A percentile compares a stretch with the other conserved stretches of the same genome.
phyloP scores from a whole-genome alignment of 1,284 basidiomycete species.

The Puccinia coronata region DNA sequence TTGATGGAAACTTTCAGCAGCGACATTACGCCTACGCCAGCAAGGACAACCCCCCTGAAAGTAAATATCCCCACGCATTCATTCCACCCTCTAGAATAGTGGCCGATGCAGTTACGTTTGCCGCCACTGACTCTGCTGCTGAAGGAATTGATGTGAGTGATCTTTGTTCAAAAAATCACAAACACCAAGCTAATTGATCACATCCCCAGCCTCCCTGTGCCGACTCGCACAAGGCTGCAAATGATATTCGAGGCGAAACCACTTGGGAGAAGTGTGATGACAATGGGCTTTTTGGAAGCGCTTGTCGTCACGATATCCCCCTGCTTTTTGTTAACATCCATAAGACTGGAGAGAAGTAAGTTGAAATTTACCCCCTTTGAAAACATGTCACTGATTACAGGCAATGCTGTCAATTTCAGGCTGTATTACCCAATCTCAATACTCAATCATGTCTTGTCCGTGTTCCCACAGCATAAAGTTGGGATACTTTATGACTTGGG shows the following conservation, averaged over 20 bases:
- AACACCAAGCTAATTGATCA: too few species aligned
- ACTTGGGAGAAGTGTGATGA: slow-evolving; percentile 26
- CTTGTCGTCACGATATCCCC: slow-evolving; percentile 21
- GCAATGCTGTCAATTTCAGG: background rate
- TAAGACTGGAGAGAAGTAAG: slow-evolving; percentile 16
- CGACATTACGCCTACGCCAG: background rate
- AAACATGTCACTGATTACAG: background rate
- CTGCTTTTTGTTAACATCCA: background rate
- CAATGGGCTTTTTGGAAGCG: slow-evolving; percentile 15
- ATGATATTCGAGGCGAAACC: background rate
- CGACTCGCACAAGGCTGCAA: slow-evolving; percentile 1
- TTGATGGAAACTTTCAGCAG: slow-evolving; percentile 11
- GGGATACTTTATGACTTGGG: slow-evolving; percentile 15
- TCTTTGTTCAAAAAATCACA: background rate
- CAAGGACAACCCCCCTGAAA: background rate
- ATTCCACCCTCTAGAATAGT: background rate
- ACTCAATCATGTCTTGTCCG: background rate
- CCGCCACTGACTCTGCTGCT: background rate
- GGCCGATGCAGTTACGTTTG: background rate
- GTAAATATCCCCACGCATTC: background rate
- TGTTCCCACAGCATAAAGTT: background rate
- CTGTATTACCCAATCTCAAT: slow-evolving; percentile 26
- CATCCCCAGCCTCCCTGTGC: background rate
- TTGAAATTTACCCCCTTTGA: too few species aligned
- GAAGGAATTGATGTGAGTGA: background rate